phyloP scores from a whole-genome alignment of 2,329 filamentous ascomycete genomes.

The Phialocephala sp. region DNA sequence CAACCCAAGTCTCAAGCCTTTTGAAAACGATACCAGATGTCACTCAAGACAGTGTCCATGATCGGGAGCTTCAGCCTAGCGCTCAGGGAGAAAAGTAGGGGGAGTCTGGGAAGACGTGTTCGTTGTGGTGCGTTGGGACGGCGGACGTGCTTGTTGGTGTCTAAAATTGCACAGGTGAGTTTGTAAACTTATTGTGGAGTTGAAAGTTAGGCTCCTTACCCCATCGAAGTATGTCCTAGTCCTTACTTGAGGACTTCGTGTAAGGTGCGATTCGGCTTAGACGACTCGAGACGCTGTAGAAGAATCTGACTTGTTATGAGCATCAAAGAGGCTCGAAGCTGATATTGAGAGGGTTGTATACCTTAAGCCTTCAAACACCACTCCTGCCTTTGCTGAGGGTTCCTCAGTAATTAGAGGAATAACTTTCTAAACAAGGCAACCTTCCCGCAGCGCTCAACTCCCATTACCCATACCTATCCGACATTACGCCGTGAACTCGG shows the following conservation, averaged over 20 bases:
- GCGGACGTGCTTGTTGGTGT: background rate
- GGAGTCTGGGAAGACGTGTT: background rate
- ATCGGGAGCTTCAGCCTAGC: background rate
- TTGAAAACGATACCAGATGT: background rate
- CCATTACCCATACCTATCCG: background rate
- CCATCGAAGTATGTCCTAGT: background rate
- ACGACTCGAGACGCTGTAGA: slow-evolving; percentile 2
- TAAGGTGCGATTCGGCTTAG: background rate
- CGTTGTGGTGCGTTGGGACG: background rate
- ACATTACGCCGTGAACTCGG: background rate
- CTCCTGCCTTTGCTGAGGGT: slow-evolving; percentile 35
- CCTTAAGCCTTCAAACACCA: slow-evolving; percentile 43
- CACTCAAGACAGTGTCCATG: background rate
- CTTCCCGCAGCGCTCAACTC: background rate
- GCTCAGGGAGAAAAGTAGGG: background rate
- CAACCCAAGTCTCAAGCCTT: background rate
- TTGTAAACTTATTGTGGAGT: background rate
- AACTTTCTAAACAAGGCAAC: background rate
- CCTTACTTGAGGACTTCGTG: background rate
- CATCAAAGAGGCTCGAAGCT: background rate
- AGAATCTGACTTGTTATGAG: background rate
- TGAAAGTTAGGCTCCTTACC: background rate
- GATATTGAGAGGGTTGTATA: background rate
- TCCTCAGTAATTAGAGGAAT: background rate
- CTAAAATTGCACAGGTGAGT: background rate